phyloP scores from a whole-genome alignment of 495 filamentous ascomycete genomes.

The Opeltia flavorubescens region DNA sequence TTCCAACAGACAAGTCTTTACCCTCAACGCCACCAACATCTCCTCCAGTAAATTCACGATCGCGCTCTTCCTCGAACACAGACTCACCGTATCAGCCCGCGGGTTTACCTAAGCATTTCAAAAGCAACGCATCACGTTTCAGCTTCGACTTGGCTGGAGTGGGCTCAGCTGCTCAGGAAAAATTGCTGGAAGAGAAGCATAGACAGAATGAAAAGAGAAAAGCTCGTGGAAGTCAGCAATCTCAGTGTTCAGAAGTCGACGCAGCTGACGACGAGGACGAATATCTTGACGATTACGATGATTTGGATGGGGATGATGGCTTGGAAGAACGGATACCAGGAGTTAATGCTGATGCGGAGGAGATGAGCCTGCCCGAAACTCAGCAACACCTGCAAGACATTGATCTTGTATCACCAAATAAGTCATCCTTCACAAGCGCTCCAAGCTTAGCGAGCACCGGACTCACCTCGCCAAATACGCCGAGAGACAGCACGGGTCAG shows the following conservation, averaged over 20 bases:
- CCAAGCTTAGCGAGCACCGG: constrained; percentile 28
- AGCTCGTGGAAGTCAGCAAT: constrained; percentile 20
- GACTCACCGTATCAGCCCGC: constrained; percentile 26
- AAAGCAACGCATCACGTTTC: constrained; percentile 76
- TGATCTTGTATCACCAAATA: constrained; percentile 36
- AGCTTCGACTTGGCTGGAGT: constrained; percentile 76
- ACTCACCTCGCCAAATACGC: constrained; percentile 29
- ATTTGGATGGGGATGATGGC: constrained; percentile 54
- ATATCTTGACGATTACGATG: constrained; percentile 40
- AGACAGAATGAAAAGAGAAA: constrained; percentile 48
- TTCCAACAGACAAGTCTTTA: constrained; percentile 21
- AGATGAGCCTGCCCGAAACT: constrained; percentile 16
- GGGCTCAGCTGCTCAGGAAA: constrained; percentile 69
- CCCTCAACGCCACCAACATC: constrained; percentile 21
- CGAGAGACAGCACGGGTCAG: constrained; percentile 36
- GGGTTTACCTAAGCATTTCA: constrained; percentile 56
- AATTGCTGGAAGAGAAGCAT: constrained; percentile 72
- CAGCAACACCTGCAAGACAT: constrained; percentile 40
- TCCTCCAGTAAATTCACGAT: constrained; percentile 24
- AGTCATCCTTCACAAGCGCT: constrained; percentile 28
- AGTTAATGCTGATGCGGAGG: constrained; percentile 46
- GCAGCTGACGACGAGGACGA: constrained; percentile 48
- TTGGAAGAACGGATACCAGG: constrained; percentile 67
- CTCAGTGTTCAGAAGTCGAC: constrained; percentile 26
- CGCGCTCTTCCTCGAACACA: constrained; percentile 33